Evolutionary conservation across 1,139 yeast genomes (phyloP), one percentile per base, ranked within the genome.

Genomic region (Yueomyces sp.): DNA sequence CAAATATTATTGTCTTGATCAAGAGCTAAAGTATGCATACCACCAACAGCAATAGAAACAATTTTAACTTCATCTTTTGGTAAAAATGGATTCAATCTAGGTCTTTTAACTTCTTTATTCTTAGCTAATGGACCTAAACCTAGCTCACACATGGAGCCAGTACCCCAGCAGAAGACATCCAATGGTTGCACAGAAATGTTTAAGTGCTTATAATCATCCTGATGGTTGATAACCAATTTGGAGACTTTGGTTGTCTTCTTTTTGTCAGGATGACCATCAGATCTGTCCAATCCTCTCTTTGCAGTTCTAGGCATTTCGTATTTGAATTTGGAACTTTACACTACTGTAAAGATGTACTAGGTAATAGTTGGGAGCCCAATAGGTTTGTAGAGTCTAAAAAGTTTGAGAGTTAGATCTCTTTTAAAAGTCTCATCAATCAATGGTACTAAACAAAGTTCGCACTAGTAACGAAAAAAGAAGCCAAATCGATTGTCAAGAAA

Each of bases 131-230:
- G 96, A 0, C 98, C 99, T 12, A 91, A 69, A 1, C 98, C 99
- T 35, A 91, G 69, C 60, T 93, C 98, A 68, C 96, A 87, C 89
- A 91, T 89, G 1, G 95, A 80, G 1, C 98, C 98, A 1, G 95
- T 76, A 33, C 99, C 99, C 82, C 95, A 91, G 36, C 85, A 94
- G 59, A 83, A 91, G 2, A 91, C 70, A 55, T 86, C 93, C 43
- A 89, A 66, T 19, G 72, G 72, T 34, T 69, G 48, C 27, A 53
- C 55, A 33, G 60, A 54, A 11, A 54, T 42, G 43, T 54, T 55
- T 41, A 53, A 43, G 41, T 51, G 55, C 41, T 51, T 58, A 42
- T 51, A 53, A 43, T 58, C 62, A 47, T 55, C 55, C 29, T 49
- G 54, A 5, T 50, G 46, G 40, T 60, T 60, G 36, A 59, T 51